A percentile compares a stretch with the other conserved stretches of the same genome.
Conservation (phyloP, 352 stramenopile species). For the Phytophthora podocarpi region DNA sequence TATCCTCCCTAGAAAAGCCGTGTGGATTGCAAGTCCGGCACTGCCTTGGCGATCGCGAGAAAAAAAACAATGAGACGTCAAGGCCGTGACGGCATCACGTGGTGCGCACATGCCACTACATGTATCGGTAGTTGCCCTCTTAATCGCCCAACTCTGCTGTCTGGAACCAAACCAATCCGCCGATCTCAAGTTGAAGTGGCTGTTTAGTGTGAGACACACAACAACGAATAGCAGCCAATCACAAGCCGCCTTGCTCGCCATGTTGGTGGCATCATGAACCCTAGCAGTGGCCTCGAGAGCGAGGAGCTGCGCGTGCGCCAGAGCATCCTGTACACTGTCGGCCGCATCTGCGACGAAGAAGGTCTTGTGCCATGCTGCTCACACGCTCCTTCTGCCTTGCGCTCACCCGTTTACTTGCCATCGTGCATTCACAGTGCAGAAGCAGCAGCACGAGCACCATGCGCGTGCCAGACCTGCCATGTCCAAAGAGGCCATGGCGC, state of each 20-base stretch:
- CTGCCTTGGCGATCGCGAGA: too few relatives aligned
- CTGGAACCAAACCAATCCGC: too few relatives aligned
- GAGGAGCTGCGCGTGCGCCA: constrained; percentile 78
- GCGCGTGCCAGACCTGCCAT: constrained; percentile 42
- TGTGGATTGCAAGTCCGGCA: too few relatives aligned
- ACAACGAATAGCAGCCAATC: constrained; percentile 5
- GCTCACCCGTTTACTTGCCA: background rate
- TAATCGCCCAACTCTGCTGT: too few relatives aligned
- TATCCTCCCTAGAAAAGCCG: too few relatives aligned
- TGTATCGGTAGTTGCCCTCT: too few relatives aligned
- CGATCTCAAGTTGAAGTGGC: constrained; percentile 10
- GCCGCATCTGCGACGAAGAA: constrained; percentile 71
- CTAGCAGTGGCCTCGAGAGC: constrained; percentile 25
- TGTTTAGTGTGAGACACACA: background rate
- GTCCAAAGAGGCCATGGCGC: constrained; percentile 69
- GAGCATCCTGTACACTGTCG: constrained; percentile 70
- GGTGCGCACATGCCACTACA: too few relatives aligned
- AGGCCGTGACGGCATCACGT: too few relatives aligned
- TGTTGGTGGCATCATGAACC: constrained; percentile 3
- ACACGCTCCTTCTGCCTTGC: background rate
- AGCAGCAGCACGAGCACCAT: constrained; percentile 54
- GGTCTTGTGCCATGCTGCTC: constrained; percentile 24
- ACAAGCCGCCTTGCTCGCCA: background rate
- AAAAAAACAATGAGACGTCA: too few relatives aligned
- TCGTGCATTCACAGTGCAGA: constrained; percentile 40